A percentile compares a stretch with the other conserved stretches of the same genome.
Evolutionary conservation across 2,329 filamentous ascomycete genomes (phyloP).

Genomic region (Trichoderma koningiopsis): DNA sequence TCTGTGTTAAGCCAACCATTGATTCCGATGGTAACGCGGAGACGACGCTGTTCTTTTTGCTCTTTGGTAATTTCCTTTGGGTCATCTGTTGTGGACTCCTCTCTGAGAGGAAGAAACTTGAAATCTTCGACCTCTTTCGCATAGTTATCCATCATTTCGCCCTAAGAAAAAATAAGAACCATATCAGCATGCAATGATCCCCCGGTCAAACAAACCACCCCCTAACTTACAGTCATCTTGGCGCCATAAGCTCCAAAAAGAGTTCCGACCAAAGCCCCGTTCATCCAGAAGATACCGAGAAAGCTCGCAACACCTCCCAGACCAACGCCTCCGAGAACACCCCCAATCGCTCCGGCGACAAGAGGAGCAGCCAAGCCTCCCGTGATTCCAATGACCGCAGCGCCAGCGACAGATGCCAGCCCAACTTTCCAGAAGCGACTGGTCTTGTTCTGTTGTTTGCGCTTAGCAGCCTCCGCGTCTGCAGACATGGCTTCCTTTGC

Average conservation of each 20-base stretch:
- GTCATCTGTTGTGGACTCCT: conserved; percentile 41
- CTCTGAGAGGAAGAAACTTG: conserved; percentile 72
- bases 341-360: conserved; percentile 82
- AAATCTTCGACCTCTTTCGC: conserved; percentile 84
- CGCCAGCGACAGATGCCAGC: conserved; percentile 83
- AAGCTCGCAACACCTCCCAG: conserved; percentile 85
- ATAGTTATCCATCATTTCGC: conserved; percentile 84
- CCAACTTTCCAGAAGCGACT: conserved; percentile 87
- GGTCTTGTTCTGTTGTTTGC: conserved; percentile 68
- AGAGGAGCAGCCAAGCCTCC: conserved; percentile 88
- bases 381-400: conserved; percentile 86
- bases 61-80: conserved; percentile 21
- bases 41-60: conserved; percentile 47
- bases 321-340: conserved; percentile 81
- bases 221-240: conserved; percentile 59
- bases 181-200: not conserved
- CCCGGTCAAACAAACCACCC: not conserved
- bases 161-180: conserved; percentile 44
- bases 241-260: conserved; percentile 90
- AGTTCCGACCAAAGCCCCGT: conserved; percentile 80
- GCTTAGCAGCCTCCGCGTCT: conserved; percentile 74
- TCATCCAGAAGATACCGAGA: conserved; percentile 82
- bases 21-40: conserved; percentile 82
- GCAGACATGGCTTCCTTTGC: conserved; percentile 62
- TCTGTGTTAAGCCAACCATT: conserved; percentile 82